Base-by-base conservation (phyloP, 1,284 basidiomycete genomes). In the Bondarzewia mesenterica region DNA sequence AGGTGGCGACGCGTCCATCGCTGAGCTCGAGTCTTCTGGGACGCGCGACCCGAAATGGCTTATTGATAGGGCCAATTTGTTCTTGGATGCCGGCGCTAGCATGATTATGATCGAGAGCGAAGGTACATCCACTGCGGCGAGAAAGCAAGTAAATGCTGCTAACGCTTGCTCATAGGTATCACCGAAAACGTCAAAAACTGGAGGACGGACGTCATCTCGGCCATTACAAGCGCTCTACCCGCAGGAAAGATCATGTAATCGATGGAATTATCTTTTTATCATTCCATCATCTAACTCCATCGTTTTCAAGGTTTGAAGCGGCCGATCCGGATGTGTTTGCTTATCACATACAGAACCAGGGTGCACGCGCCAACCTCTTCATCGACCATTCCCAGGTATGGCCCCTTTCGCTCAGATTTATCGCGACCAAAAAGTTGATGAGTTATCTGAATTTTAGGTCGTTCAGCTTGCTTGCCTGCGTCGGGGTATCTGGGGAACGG, bases 301-400 rank as follows among this genome's bases (percentile, higher is more conserved):
- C 27, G 27, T 42, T 23, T 25, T 21, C 6, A 4, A 62, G 60
- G 65, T 71, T 74, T 54, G 69, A 72, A 55, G 71, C 69, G 2
- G 71, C 72, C 1, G 71, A 72, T 48, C 70, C 71, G 2, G 64
- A 68, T 47, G 69, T 65, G n/a, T 66, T 67, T 53, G 59, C 62
- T 21, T 67, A 67, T 55, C 64, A 74, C 58, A 67, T 73, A 49
- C 69, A 73, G 53, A 72, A 70, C 54, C 67, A 68, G 54, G 72
- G 71, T 15, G 66, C 67, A 7, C 66, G 67, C 42, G 67, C 69
- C 27, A 73, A 74, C 50, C 52, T 73, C 42, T 74, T 73, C 57
- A 63, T 73, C 49, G 72, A 74, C 54, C 73, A 74, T 49, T 69
- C 67, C 40, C 72, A 73, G 50, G n/a, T n/a, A n/a, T n/a, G n/a